Evolutionary conservation across 2,329 filamentous ascomycete genomes (phyloP), one percentile per base, ranked within the genome.

Genomic region (Alternaria sp.): DNA sequence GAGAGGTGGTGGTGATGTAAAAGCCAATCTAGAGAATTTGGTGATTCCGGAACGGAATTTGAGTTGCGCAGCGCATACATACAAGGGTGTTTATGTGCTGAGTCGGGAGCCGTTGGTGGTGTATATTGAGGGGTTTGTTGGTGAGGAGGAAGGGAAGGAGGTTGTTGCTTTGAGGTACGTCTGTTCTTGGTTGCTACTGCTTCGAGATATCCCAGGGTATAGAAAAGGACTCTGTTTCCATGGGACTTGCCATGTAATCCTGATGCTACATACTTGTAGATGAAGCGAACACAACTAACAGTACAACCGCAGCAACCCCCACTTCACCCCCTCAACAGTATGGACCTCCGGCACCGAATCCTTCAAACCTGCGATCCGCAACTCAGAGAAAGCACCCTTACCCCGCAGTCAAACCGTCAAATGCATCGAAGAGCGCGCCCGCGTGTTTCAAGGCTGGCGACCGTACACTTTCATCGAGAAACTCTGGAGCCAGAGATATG

Each of bases 401-500:
- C 73, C 77, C 4, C 75, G 78, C 28, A 68, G 73, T 61, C 82
- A 84, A 69, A 80, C 80, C 0, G 86, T 89, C 8, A 84, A 86
- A 63, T 89, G 87, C 71, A 84, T 89, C 63, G 87, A 89, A 72
- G 78, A 84, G 30, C 85, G 88, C 56, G 87, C 87, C 10, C 83
- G 86, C 7, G 76, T 80, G 7, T 87, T 89, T 73, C 88, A 90
- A 74, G 88, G 88, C 69, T 89, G 87, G 87, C 84, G 84, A 1
- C 80, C 82, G 2, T 79, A 87, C 55, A 82, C 88, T 1, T 87
- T 87, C 61, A 85, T 89, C 72, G 88, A 90, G 75, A 83, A 85
- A 54, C 82, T 89, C 66, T 88, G 87, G 85, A 85, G 85, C 2
- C 87, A 89, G 71, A 82, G 85, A 55, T 90, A 90, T 70, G 85